phyloP scores from a whole-genome alignment of 768 basidiomycete species.

The Hemileccinum rubropunctum region DNA sequence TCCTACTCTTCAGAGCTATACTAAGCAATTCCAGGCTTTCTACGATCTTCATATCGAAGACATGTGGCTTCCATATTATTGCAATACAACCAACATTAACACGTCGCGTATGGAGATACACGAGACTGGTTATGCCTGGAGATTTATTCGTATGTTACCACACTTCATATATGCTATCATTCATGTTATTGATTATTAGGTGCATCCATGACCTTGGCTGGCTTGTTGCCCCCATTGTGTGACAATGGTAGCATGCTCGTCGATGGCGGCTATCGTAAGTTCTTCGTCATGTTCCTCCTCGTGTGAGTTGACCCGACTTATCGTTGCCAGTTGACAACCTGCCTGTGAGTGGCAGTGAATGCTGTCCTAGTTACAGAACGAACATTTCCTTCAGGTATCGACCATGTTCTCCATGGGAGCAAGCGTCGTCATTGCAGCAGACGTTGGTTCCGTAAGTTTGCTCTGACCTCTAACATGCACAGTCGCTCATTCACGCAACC shows the following conservation, averaged over 20 bases:
- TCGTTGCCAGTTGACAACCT: constrained; percentile 72
- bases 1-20: not conserved
- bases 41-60: constrained; percentile 95
- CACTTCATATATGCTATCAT: not conserved
- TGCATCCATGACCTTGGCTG: constrained; percentile 97
- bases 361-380: not conserved
- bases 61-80: constrained; percentile 99
- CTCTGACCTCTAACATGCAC: not conserved
- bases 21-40: constrained; percentile 57
- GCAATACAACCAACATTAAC: constrained; percentile 96
- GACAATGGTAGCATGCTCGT: constrained; percentile 93
- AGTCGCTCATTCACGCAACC: not conserved
- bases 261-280: constrained; percentile 84
- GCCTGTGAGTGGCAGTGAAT: constrained; percentile 52
- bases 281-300: not conserved
- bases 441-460: constrained; percentile 79
- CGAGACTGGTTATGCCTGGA: constrained; percentile 98
- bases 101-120: constrained; percentile 97
- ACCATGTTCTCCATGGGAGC: constrained; percentile 93
- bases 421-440: constrained; percentile 85
- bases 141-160: constrained; percentile 67
- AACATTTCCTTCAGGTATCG: constrained; percentile 58
- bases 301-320: constrained; percentile 6
- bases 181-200: constrained; percentile 42
- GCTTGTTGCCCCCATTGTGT: constrained; percentile 89